Conservation (phyloP, 78 protist genomes). For the Planoprotostelium fungivorum region DNA sequence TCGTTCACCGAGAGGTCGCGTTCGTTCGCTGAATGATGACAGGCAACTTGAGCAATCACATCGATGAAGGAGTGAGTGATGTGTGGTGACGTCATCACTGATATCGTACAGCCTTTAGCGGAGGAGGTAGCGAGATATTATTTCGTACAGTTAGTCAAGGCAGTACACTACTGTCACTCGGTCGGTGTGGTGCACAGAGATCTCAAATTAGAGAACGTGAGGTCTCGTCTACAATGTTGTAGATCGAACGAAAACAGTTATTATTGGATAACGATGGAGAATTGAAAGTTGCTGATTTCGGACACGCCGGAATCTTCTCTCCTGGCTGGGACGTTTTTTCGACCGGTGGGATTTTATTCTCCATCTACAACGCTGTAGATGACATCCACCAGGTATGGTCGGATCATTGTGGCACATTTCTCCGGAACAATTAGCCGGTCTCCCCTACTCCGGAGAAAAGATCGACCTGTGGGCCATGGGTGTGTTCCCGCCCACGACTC, state of each 20-base stretch:
- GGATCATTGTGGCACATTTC: conserved; percentile 5
- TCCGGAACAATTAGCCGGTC: conserved; percentile 9
- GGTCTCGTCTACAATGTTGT: neutral
- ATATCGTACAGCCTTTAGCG: neutral
- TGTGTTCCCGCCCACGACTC: neutral
- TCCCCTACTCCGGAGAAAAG: conserved; percentile 3
- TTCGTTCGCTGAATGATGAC: no score
- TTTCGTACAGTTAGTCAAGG: conserved; percentile 6
- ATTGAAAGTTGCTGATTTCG: neutral
- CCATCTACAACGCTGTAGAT: no score
- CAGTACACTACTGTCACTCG: neutral
- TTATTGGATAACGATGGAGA: neutral
- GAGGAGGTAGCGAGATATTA: conserved; percentile 11
- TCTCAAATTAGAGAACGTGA: conserved; percentile 1
- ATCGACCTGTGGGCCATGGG: neutral
- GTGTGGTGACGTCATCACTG: neutral
- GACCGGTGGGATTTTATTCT: neutral
- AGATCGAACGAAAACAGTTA: neutral
- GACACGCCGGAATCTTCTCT: conserved; percentile 8
- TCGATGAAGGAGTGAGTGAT: neutral
- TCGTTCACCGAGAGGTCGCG: neutral
- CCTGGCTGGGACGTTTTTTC: conserved; percentile 4
- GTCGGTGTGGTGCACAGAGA: neutral
- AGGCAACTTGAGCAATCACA: conserved; percentile 1
- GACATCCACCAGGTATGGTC: conserved; percentile 6